These are phyloP conservation scores for Wickerhamomyces mucosus DNA, from an alignment of 805 yeast genomes.

Conservation along the genomic window DNA sequence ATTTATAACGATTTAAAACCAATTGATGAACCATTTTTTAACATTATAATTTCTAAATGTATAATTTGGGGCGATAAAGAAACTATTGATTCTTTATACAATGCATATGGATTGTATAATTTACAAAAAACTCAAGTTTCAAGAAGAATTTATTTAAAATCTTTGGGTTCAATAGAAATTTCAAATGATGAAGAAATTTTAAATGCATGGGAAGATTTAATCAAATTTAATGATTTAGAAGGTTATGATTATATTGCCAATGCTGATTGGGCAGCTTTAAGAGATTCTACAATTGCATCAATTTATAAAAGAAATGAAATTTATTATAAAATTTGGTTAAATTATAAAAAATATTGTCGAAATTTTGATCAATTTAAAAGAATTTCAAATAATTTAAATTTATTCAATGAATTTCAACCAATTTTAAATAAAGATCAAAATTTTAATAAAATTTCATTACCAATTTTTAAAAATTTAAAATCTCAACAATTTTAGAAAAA, in stretches of 20 bases:
- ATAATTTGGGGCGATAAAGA: constrained; percentile 57
- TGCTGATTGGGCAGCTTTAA: constrained; percentile 78
- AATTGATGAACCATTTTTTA: constrained; percentile 75
- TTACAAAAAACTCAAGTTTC: constrained; percentile 60
- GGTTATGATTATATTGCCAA: constrained; percentile 60
- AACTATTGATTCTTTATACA: constrained; percentile 55
- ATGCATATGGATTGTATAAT: constrained; percentile 47
- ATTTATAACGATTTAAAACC: constrained; percentile 46
- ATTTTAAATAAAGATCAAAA: constrained; percentile 5
- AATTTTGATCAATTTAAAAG: constrained; percentile 11
- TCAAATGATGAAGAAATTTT: constrained; percentile 46
- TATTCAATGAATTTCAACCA: constrained; percentile 8
- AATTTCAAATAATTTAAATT: constrained; percentile 7
- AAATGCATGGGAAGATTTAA: constrained; percentile 43
- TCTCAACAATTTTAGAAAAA: constrained; percentile 4
- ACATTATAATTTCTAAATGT: constrained; percentile 60
- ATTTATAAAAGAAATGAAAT: constrained; percentile 11
- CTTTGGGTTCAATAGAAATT: constrained; percentile 50
- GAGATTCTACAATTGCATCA: constrained; percentile 52
- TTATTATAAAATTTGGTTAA: constrained; percentile 14
- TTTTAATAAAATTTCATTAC: constrained; percentile 8
- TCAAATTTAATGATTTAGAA: constrained; percentile 38
- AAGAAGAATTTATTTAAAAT: constrained; percentile 62
- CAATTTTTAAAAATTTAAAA: constrained; percentile 7
- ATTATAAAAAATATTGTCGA: constrained; percentile 18